Conservation (phyloP, 768 basidiomycete genomes). For the Hysterangium stoloniferum region DNA sequence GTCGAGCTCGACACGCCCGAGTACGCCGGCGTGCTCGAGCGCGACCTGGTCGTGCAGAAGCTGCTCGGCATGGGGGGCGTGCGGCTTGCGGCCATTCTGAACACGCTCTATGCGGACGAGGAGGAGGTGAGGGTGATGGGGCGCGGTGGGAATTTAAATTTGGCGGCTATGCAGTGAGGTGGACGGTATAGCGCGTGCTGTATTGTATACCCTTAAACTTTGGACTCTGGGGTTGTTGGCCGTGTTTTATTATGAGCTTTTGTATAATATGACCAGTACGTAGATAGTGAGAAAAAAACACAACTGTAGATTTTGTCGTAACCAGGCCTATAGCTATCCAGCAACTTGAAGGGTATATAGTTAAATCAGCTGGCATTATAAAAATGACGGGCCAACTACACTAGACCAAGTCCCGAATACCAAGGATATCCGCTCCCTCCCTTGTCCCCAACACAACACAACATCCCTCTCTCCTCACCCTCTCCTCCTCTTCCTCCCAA, state of each 20-base stretch:
- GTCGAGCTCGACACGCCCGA: slow-evolving; percentile 76
- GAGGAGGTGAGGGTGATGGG: background rate
- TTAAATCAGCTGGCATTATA: too few species aligned
- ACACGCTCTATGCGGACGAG: slow-evolving; percentile 55
- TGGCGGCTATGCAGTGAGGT: too few species aligned
- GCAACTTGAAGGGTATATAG: too few species aligned
- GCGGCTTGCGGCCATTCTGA: slow-evolving; percentile 76
- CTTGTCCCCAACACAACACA: too few species aligned
- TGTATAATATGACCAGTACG: background rate
- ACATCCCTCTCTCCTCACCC: too few species aligned
- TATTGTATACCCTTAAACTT: background rate
- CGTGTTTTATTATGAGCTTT: background rate
- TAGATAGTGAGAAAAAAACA: too few species aligned
- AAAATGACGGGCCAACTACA: too few species aligned
- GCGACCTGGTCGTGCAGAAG: slow-evolving; percentile 69
- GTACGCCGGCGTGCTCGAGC: slow-evolving; percentile 63
- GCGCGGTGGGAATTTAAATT: background rate
- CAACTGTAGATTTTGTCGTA: too few species aligned
- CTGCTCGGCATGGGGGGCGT: slow-evolving; percentile 78
- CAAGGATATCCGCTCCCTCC: too few species aligned
- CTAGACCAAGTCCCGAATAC: too few species aligned
- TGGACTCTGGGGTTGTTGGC: background rate
- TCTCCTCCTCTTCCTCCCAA: slow-evolving; percentile 45
- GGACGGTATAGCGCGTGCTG: background rate
- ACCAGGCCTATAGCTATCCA: too few species aligned